These are phyloP conservation scores for Gossypium rotundifolium DNA, from an alignment of 345 rosid species.

Conservation along the genomic window DNA sequence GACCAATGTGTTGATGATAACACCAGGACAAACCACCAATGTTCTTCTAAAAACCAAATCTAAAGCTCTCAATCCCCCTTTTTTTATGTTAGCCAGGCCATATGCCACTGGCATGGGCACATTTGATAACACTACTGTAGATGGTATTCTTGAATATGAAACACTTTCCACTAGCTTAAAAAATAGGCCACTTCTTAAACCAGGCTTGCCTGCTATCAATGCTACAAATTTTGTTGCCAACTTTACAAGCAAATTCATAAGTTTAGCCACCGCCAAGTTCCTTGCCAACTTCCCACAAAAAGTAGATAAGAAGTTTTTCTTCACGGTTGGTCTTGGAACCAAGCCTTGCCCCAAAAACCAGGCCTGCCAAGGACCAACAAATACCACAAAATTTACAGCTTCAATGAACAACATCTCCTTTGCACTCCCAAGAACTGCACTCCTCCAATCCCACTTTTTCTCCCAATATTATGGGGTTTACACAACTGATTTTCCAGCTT, in stretches of 20 bases:
- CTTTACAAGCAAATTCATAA: neutral
- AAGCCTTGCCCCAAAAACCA: too few species aligned
- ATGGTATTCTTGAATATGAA: neutral
- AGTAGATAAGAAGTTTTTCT: too few species aligned
- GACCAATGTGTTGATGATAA: neutral
- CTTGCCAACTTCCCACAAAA: too few species aligned
- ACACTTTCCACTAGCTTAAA: neutral
- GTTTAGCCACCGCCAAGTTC: too few species aligned
- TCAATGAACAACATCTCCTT: too few species aligned
- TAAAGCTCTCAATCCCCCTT: neutral
- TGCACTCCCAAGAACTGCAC: too few species aligned
- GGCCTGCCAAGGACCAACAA: too few species aligned
- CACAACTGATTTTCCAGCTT: too few species aligned
- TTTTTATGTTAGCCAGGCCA: neutral
- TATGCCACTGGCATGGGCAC: neutral
- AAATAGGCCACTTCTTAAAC: neutral
- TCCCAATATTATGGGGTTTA: too few species aligned
- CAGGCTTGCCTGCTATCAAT: neutral
- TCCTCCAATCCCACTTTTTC: too few species aligned
- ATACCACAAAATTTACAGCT: too few species aligned
- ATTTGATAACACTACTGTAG: neutral
- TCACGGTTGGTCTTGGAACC: too few species aligned
- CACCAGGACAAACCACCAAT: neutral
- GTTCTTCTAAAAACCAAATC: neutral
- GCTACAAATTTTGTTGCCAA: neutral